Base-by-base conservation (phyloP, 2,329 filamentous ascomycete species). In the Parafenestella ontariensis region DNA sequence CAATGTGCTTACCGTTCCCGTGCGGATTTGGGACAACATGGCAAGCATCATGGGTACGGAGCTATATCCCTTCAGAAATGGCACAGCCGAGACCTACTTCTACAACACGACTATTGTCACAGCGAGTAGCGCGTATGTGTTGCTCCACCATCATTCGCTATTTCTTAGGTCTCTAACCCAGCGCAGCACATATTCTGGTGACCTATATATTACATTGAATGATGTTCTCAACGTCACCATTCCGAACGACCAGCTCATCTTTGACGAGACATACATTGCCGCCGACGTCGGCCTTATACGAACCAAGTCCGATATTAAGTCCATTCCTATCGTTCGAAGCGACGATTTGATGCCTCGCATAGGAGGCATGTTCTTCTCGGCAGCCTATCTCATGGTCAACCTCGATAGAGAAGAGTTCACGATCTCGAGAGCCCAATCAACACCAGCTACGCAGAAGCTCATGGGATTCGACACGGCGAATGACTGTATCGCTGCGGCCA, bases 331-430 rank as follows among this genome's bases (percentile, higher is more conserved):
- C 11, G 46, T 53, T 17, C 46, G 46, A 18, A 57, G 42, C 10
- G 37, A 46, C 17, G 36, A 26, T 3, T 43, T 50, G 24, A 53
- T 53, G 46, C 49, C 54, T 10, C 41, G 54, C 9, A 34, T 57
- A n/a, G 54, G 54, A 11, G 54, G 49, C 28, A 43, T 53, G 46
- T 57, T 57, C 29, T 57, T 57, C 43, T 44, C 41, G 11, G 34
- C 46, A 10, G 54, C 54, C 20, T 49, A 50, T 15, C 36, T 57
- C 11, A 44, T 45, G 28, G 54, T 53, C 41, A 53, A 57, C 29
- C 49, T 53, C 33, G 54, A 57, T 36, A 53, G 53, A 42, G 33
- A 43, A 13, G 42, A 50, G 37, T 57, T 57, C 36, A 52, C 40
- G 5, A 52, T 57, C 42, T 28, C 54, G 11, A n/a, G 23, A 20